Evolutionary conservation across 2,329 filamentous ascomycete species (phyloP).

Genomic region (Aspergillus hiratsukae): DNA sequence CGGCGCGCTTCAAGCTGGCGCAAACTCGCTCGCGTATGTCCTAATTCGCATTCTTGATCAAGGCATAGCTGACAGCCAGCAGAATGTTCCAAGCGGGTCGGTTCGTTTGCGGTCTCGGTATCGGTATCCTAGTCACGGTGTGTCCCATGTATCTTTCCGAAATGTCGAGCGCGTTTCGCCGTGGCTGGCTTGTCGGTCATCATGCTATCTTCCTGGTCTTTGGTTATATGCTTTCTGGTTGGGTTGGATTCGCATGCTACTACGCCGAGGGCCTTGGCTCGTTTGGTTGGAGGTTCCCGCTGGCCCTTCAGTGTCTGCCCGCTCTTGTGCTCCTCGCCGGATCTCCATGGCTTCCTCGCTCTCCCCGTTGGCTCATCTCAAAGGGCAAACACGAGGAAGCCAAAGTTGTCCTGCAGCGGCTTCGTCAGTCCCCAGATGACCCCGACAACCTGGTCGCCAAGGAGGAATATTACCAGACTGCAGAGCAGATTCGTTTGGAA

Average conservation of each 20-base stretch:
- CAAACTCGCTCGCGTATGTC: constrained; percentile 40
- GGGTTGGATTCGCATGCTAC: constrained; percentile 45
- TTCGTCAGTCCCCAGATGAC: constrained; percentile 38
- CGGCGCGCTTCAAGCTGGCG: constrained; percentile 45
- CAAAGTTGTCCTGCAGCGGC: constrained; percentile 37
- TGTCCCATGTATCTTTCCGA: constrained; percentile 46
- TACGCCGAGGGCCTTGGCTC: constrained; percentile 34
- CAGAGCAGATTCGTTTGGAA: constrained; percentile 44
- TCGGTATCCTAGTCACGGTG: constrained; percentile 42
- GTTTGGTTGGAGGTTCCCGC: constrained; percentile 46
- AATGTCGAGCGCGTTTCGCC: constrained; percentile 37
- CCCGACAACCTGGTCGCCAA: constrained; percentile 40
- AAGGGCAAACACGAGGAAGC: constrained; percentile 46
- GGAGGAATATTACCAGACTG: constrained; percentile 47
- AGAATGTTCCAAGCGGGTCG: constrained; percentile 46
- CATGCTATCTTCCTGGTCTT: constrained; percentile 47
- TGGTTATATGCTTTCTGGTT: constrained; percentile 43
- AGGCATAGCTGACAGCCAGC: constrained; percentile 1
- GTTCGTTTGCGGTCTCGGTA: constrained; percentile 40
- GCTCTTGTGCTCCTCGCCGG: constrained; percentile 39
- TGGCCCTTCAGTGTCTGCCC: constrained; percentile 39
- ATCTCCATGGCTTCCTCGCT: constrained; percentile 43
- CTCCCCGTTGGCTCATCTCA: constrained; percentile 48
- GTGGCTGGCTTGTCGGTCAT: constrained; percentile 45
- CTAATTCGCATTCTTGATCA: neutral